Evolutionary conservation across 169 alveolate genomes (phyloP).

Genomic region (Plasmodium relictum): DNA sequence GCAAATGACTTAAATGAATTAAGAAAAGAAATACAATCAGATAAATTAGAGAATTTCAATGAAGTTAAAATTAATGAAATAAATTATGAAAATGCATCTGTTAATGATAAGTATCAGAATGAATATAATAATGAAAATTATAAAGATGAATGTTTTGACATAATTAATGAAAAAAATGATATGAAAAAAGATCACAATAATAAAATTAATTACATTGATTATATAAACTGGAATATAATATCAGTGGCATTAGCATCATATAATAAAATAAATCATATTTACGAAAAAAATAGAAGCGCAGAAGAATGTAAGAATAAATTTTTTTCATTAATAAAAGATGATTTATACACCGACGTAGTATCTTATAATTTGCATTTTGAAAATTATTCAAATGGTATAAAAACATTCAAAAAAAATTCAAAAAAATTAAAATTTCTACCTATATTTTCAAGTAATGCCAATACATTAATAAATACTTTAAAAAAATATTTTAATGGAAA

Average conservation of each 20-base stretch:
- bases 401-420: conserved; percentile 21
- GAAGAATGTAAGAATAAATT: conserved; percentile 70
- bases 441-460: conserved; percentile 39
- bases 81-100: neutral
- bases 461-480: conserved; percentile 28
- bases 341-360: neutral
- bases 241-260: conserved; percentile 65
- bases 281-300: conserved; percentile 36
- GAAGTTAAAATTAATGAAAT: neutral
- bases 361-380: conserved; percentile 22
- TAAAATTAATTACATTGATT: conserved; percentile 22
- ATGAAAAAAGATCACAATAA: neutral
- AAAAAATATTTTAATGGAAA: conserved; percentile 34
- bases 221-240: conserved; percentile 71
- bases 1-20: neutral
- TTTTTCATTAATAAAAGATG: conserved; percentile 31
- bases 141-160: neutral
- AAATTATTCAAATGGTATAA: conserved; percentile 11
- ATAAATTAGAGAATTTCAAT: neutral
- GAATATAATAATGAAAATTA: neutral
- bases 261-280: conserved; percentile 58
- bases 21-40: neutral
- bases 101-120: neutral
- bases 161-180: neutral
- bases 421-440: conserved; percentile 41